Conservation (phyloP, 1,284 basidiomycete genomes). For the Leccinum variabile region DNA sequence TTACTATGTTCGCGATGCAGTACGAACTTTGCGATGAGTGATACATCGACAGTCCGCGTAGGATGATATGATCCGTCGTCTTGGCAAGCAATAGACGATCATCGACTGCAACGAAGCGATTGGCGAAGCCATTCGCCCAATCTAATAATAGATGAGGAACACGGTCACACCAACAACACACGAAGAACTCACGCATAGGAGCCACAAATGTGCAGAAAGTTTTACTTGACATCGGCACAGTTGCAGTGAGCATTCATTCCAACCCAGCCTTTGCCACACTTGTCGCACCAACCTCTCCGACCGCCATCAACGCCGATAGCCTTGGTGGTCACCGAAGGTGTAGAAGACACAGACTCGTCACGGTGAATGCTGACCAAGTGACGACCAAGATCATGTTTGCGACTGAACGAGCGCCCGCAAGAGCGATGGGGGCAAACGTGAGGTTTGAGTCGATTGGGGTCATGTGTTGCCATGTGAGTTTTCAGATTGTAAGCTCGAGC, state of each 20-base stretch:
- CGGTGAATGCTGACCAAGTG: slow-evolving; percentile 86
- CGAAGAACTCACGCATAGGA: slow-evolving; percentile 28
- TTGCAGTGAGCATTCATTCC: slow-evolving; percentile 57
- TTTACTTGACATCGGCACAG: slow-evolving; percentile 68
- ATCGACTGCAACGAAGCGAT: slow-evolving; percentile 38
- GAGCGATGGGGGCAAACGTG: slow-evolving; percentile 78
- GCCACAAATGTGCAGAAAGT: slow-evolving; percentile 1
- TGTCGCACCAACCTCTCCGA: slow-evolving; percentile 66
- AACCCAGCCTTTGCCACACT: slow-evolving; percentile 70
- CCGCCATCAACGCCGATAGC: slow-evolving; percentile 64
- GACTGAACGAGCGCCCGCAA: slow-evolving; percentile 84
- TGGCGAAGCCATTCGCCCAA: slow-evolving; percentile 37
- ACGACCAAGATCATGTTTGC: slow-evolving; percentile 86
- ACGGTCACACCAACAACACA: not conserved
- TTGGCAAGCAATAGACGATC: slow-evolving; percentile 35
- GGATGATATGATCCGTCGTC: slow-evolving; percentile 35
- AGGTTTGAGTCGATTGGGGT: slow-evolving; percentile 83
- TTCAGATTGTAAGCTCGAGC: slow-evolving; percentile 90
- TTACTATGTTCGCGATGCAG: slow-evolving; percentile 50
- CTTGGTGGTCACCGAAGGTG: slow-evolving; percentile 42
- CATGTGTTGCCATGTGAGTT: slow-evolving; percentile 88
- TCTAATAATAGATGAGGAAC: slow-evolving; percentile 21
- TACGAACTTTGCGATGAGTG: slow-evolving; percentile 61
- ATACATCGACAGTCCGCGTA: slow-evolving; percentile 55
- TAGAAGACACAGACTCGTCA: slow-evolving; percentile 52